Evolutionary conservation across 2,329 filamentous ascomycete species (phyloP).

Genomic region (Cytospora piceae): DNA sequence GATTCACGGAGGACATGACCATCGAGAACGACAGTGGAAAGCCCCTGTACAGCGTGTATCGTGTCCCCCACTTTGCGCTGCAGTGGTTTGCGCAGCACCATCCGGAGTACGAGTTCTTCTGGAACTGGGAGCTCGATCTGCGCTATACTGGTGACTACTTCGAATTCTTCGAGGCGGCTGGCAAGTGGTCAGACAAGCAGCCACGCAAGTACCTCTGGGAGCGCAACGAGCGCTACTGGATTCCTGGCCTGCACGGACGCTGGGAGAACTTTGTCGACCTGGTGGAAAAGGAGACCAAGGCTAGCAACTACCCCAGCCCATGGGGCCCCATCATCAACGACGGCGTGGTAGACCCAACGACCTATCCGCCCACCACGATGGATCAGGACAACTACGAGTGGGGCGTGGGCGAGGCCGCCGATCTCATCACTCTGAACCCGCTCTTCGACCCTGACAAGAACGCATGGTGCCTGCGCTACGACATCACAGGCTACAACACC

Average conservation of each 20-base stretch:
- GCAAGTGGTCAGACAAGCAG: constrained; percentile 66
- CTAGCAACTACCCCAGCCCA: constrained; percentile 68
- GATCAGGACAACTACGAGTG: constrained; percentile 70
- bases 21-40: constrained; percentile 51
- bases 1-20: constrained; percentile 71
- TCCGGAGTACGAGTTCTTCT: constrained; percentile 79
- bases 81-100: constrained; percentile 77
- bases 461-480: constrained; percentile 71
- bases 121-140: constrained; percentile 88
- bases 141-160: constrained; percentile 81
- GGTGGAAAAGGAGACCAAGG: constrained; percentile 57
- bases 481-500: constrained; percentile 69
- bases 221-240: constrained; percentile 72
- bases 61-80: constrained; percentile 49
- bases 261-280: constrained; percentile 69
- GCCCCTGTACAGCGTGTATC: constrained; percentile 58
- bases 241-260: constrained; percentile 68
- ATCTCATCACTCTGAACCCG: constrained; percentile 73
- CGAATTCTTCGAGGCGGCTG: constrained; percentile 71
- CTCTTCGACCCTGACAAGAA: constrained; percentile 76
- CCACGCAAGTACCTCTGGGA: constrained; percentile 77
- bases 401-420: constrained; percentile 77
- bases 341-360: constrained; percentile 66
- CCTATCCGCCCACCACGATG: constrained; percentile 57
- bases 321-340: constrained; percentile 61